phyloP scores from a whole-genome alignment of 345 rosid species.

The Hypericum perforatum region DNA sequence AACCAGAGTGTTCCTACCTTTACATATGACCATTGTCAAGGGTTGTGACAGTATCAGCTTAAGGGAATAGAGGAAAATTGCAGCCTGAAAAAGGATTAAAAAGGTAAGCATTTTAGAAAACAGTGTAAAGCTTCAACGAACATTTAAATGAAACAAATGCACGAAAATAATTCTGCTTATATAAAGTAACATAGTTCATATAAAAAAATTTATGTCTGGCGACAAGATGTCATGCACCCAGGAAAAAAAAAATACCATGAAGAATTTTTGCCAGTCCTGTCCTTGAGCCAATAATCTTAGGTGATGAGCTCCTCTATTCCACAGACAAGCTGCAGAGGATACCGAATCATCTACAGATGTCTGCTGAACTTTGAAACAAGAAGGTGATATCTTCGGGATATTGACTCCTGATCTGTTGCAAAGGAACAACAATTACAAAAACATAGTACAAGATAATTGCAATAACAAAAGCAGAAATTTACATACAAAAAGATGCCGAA shows the following conservation, averaged over 20 bases:
- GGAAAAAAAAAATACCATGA: constrained; percentile 34
- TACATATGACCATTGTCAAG: constrained; percentile 28
- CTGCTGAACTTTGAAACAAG: constrained; percentile 52
- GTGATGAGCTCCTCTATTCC: constrained; percentile 42
- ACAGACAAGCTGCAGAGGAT: constrained; percentile 27
- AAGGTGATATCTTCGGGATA: constrained; percentile 31
- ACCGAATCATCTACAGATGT: constrained; percentile 35
- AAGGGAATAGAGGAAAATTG: constrained; percentile 31
- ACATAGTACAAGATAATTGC: neutral
- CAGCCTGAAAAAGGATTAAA: constrained; percentile 29
- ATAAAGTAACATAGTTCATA: no score
- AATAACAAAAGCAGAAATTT: no score
- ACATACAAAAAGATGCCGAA: no score
- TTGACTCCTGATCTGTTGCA: constrained; percentile 46
- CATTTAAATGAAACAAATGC: constrained; percentile 1
- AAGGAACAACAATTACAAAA: neutral
- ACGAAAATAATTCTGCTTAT: no score
- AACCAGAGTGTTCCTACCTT: constrained; percentile 33
- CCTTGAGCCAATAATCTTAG: constrained; percentile 44
- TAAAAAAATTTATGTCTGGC: no score
- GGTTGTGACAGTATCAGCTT: constrained; percentile 34
- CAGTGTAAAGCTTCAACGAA: neutral
- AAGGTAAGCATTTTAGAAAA: neutral
- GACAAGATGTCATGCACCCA: neutral
- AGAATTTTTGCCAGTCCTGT: constrained; percentile 54